phyloP scores from a whole-genome alignment of 2,329 filamentous ascomycete genomes.

The Rhytidhysteron rufulum region DNA sequence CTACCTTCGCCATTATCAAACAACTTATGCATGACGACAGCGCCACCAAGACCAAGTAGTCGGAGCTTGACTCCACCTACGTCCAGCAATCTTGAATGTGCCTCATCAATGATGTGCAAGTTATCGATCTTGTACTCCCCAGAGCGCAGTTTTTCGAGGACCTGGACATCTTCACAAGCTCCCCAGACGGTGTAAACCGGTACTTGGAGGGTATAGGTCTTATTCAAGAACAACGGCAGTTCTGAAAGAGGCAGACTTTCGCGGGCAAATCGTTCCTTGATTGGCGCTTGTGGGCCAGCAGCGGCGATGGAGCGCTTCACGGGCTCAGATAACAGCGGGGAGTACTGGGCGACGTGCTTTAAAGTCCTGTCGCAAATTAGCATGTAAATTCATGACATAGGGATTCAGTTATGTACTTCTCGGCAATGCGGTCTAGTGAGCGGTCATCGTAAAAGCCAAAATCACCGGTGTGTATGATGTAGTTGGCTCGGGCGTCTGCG shows the following conservation, averaged over 20 bases:
- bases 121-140: constrained; percentile 98
- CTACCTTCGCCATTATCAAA: constrained; percentile 98
- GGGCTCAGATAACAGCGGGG: constrained; percentile 80
- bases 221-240: constrained; percentile 81
- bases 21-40: constrained; percentile 99
- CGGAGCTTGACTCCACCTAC: constrained; percentile 94
- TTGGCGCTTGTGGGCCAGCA: constrained; percentile 61
- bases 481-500: constrained; percentile 88
- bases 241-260: constrained; percentile 88
- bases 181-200: constrained; percentile 99
- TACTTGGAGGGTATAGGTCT: constrained; percentile 85
- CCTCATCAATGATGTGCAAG: constrained; percentile 97
- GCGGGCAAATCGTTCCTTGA: constrained; percentile 80
- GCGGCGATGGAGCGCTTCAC: constrained; percentile 64
- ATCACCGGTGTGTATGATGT: constrained; percentile 98
- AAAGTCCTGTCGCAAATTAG: constrained; percentile 63
- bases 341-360: constrained; percentile 98
- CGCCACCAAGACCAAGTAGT: constrained; percentile 86
- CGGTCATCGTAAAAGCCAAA: constrained; percentile 98
- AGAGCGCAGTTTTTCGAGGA: constrained; percentile 94
- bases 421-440: constrained; percentile 92
- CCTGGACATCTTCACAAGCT: constrained; percentile 95
- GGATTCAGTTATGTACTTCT: constrained; percentile 66
- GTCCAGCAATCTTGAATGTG: constrained; percentile 90
- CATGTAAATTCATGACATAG: constrained; percentile 2